phyloP scores from a whole-genome alignment of 306 rosid genomes.

The Gynostemma pentaphyllum region DNA sequence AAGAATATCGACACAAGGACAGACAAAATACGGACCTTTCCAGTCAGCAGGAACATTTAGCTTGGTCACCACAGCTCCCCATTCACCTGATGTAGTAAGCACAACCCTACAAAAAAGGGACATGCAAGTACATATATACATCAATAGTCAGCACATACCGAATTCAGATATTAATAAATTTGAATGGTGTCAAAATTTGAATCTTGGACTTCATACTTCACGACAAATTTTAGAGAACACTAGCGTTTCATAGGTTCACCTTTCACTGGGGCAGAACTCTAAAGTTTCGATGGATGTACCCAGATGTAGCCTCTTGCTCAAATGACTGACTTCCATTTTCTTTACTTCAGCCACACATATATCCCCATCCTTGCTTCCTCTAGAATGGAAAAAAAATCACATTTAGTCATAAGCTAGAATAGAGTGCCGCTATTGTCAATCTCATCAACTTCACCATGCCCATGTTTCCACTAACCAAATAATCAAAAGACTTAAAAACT shows the following conservation, averaged over 20 bases:
- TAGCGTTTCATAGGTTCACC: slow-evolving; percentile 25
- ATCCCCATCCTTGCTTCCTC: slow-evolving; percentile 96
- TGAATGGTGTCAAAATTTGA: no score
- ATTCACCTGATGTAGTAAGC: slow-evolving; percentile 59
- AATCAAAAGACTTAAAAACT: no score
- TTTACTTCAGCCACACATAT: slow-evolving; percentile 71
- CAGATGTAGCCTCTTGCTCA: slow-evolving; percentile 78
- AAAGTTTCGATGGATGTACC: slow-evolving; percentile 66
- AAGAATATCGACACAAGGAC: not conserved
- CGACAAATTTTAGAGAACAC: no score
- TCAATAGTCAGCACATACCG: no score
- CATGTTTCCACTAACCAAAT: no score
- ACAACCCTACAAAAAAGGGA: slow-evolving; percentile 45
- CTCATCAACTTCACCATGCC: no score
- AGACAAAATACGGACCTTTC: slow-evolving; percentile 54
- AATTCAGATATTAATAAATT: no score
- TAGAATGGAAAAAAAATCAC: slow-evolving; percentile 10
- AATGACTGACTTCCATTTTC: slow-evolving; percentile 81
- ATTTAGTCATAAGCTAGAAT: not conserved
- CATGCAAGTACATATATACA: not conserved
- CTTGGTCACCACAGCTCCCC: slow-evolving; percentile 90
- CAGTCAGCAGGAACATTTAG: slow-evolving; percentile 86
- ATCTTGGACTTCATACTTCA: no score
- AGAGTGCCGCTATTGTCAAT: not conserved
- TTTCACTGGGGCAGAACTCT: slow-evolving; percentile 83